Evolutionary conservation across 164 flowering plant species (phyloP), one percentile per base, ranked within the genome.

Genomic region (Magnolia sinica): DNA sequence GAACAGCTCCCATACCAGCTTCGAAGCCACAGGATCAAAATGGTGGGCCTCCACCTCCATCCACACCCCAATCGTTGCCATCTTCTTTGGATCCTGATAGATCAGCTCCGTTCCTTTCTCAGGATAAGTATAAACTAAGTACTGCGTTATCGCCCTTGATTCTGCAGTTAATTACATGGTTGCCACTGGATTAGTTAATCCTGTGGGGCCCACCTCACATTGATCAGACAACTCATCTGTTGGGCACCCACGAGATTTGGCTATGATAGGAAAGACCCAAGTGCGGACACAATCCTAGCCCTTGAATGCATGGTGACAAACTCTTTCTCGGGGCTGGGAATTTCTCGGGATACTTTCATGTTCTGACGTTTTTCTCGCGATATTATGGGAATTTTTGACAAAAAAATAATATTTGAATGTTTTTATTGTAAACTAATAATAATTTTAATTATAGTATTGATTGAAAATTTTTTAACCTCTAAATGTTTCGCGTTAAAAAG

Each of bases 21-120:
- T 81, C 0, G 78, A 23, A 24, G 87, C 83, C 8, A 84, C 83
- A 0, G 87, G 84, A 73, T 88, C 76, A 82, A 77, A 93, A 0
- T 84, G 86, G 8, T 88, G 95, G 19, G 93, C 68, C 63, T 90
- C 94, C 4, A 88, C 94, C 71, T 90, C 96, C 2, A 75, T 18
- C 94, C 96, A 92, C 8, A 86, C 83, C 29, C 80, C 79, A 45
- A 61, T 22, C 1, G 24, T 50, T 2, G 76, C 80, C 76, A 51
- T 74, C 66, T 78, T 79, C 78, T 76, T 79, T 14, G 50, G 8
- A 61, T 72, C 75, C 19, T 0, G 3, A 23, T 27, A 20, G 51
- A 72, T n/a, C 65, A 81, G 71, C 73, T 78, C 64, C 8, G 76
- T 74, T 23, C 80, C 83, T 3, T 29, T 65, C 9, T 24, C 80